phyloP scores from a whole-genome alignment of 208 protist species.

The Angomonas desouzai region DNA sequence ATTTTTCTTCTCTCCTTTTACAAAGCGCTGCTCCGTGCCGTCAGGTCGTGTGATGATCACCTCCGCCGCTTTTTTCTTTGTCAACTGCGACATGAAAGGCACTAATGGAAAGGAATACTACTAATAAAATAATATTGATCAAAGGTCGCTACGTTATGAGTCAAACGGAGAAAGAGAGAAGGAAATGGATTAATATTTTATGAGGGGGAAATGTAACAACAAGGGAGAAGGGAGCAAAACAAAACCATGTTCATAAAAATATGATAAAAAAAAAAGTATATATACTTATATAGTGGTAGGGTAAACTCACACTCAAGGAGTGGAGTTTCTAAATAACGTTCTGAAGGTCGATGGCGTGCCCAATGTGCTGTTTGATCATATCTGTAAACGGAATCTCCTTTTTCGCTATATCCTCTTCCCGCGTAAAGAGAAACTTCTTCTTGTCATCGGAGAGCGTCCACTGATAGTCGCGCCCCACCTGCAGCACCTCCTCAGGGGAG shows the following conservation, averaged over 20 bases:
- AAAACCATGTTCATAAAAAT: not conserved
- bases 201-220: not conserved
- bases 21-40: conserved; percentile 54
- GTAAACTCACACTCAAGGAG: no score
- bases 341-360: conserved; percentile 75
- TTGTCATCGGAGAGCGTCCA: conserved; percentile 58
- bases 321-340: conserved; percentile 63
- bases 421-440: conserved; percentile 64
- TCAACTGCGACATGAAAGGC: conserved; percentile 8
- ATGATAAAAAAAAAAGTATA: conserved; percentile 3
- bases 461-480: conserved; percentile 51
- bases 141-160: no score
- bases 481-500: conserved; percentile 53
- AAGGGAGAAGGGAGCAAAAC: not conserved
- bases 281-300: no score
- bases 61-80: conserved; percentile 42
- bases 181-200: conserved; percentile 1
- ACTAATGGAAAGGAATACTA: no score
- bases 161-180: conserved; percentile 15
- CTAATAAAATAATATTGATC: no score
- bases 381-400: conserved; percentile 77
- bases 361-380: conserved; percentile 73
- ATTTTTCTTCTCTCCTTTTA: conserved; percentile 29
- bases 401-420: conserved; percentile 69
- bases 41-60: conserved; percentile 64